phyloP scores from a whole-genome alignment of 257 asterid species.

The Solanum ossicruentum region DNA sequence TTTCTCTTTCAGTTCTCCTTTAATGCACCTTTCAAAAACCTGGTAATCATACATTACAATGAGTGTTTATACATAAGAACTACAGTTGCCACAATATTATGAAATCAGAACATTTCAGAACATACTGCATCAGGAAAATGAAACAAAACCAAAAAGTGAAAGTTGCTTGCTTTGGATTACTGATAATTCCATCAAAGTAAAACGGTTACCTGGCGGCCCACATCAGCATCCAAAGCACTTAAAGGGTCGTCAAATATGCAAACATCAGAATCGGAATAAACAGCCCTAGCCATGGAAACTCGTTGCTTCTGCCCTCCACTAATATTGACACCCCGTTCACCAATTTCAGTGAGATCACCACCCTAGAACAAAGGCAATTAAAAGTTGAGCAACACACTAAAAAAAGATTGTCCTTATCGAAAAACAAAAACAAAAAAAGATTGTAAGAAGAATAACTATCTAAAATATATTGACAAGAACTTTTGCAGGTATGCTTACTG shows the following conservation, averaged over 20 bases:
- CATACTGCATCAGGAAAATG: background rate
- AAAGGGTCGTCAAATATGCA: constrained; percentile 91
- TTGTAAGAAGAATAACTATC: background rate
- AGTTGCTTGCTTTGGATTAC: background rate
- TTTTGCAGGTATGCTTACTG: constrained; percentile 33
- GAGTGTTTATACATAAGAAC: background rate
- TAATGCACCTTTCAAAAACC: constrained; percentile 90
- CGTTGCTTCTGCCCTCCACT: constrained; percentile 99
- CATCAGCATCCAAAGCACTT: constrained; percentile 98
- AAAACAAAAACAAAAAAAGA: background rate
- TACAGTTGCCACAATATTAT: background rate
- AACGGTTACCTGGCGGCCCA: constrained; percentile 77
- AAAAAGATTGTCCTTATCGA: background rate
- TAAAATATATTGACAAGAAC: background rate
- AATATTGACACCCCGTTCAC: constrained; percentile 97
- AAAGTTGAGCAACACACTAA: background rate
- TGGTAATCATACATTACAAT: constrained; percentile 10
- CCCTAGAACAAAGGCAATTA: constrained; percentile 37
- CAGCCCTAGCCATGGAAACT: constrained; percentile 98
- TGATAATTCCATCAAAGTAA: background rate
- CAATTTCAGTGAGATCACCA: constrained; percentile 97
- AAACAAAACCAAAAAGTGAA: background rate
- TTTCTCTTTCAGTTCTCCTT: constrained; percentile 73
- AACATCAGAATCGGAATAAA: constrained; percentile 86
- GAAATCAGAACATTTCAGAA: background rate